Evolutionary conservation across 257 asterid species (phyloP).

Genomic region (Nicotiana noctiflora): DNA sequence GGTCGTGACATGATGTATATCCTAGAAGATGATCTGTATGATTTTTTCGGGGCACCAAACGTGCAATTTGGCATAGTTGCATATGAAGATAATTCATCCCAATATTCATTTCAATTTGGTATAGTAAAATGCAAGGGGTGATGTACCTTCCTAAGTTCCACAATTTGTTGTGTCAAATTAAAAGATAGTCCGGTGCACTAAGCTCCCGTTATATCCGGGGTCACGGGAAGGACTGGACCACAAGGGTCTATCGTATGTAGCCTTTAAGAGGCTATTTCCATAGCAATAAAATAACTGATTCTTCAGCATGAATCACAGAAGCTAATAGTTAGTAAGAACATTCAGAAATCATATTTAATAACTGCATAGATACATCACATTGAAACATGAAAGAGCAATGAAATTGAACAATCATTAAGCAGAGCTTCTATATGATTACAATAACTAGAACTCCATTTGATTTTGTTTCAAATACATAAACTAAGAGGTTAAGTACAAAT

Average conservation of each 20-base stretch:
- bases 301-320: neutral
- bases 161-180: neutral
- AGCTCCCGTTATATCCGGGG: too few relatives aligned
- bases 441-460: neutral
- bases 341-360: neutral
- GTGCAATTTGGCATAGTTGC: too few relatives aligned
- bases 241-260: too few relatives aligned
- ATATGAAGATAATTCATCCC: neutral
- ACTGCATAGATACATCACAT: neutral
- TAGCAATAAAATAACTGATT: neutral
- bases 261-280: too few relatives aligned
- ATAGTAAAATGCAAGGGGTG: neutral
- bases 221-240: too few relatives aligned
- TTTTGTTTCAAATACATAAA: constrained; percentile 2
- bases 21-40: too few relatives aligned
- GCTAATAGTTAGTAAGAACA: neutral
- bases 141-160: neutral
- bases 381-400: neutral
- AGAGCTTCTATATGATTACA: constrained; percentile 11
- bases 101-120: neutral
- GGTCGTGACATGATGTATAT: too few relatives aligned
- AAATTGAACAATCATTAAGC: constrained; percentile 6
- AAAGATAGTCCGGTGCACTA: too few relatives aligned
- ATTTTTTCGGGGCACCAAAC: too few relatives aligned
- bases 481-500: neutral